phyloP scores from a whole-genome alignment of 495 filamentous ascomycete species.

The Podospora bellae-mahoneyi region DNA sequence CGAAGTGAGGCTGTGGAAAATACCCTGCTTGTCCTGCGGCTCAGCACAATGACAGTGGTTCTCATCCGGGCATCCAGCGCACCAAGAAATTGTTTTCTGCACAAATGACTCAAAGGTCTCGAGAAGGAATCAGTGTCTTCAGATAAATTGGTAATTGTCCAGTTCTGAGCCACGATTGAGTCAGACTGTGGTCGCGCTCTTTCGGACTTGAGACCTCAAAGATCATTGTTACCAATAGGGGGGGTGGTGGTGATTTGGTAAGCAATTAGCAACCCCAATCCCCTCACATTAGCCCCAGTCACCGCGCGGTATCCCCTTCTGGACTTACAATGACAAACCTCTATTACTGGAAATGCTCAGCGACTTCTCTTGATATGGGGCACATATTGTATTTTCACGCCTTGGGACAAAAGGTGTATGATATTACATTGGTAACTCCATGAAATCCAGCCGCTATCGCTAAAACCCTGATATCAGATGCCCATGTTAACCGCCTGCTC shows the following conservation, averaged over 20 bases:
- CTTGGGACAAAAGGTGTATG: neutral
- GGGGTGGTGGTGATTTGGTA: neutral
- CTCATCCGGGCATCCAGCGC: neutral
- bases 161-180: neutral
- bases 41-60: neutral
- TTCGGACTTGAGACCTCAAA: neutral
- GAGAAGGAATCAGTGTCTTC: neutral
- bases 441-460: neutral
- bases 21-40: neutral
- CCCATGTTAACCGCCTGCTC: neutral
- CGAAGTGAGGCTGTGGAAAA: neutral
- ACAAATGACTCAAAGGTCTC: neutral
- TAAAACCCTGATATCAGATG: neutral
- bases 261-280: conserved; percentile 8
- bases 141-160: neutral
- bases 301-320: conserved; percentile 9
- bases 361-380: no score
- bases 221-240: neutral
- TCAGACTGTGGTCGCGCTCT: neutral
- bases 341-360: neutral
- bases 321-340: neutral
- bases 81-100: neutral
- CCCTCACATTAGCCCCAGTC: neutral
- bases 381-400: no score
- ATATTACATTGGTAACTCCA: neutral